Percentiles rank a stretch among this genome's conserved stretches.
Conservation (phyloP, 1,284 basidiomycete species). For the Trichosporon inkin region DNA sequence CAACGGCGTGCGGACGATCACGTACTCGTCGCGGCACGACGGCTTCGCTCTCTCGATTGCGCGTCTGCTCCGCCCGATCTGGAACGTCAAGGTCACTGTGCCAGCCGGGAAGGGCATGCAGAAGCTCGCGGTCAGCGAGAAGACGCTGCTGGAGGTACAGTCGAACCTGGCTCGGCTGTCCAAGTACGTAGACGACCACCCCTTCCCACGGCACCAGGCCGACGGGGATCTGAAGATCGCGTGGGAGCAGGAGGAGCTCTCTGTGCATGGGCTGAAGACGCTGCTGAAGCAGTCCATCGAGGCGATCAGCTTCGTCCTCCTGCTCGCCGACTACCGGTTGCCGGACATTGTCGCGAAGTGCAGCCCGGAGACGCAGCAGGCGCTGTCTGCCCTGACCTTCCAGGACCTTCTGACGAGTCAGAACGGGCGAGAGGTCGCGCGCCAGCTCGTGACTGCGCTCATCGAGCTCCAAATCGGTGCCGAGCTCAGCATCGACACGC, state of each 20-base stretch:
- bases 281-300: conserved; percentile 80
- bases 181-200: conserved; percentile 59
- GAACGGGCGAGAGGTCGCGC: conserved; percentile 74
- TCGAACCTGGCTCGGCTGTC: conserved; percentile 72
- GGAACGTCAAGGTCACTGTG: conserved; percentile 71
- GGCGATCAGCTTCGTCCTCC: conserved; percentile 85
- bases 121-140: conserved; percentile 56
- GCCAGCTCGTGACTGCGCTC: conserved; percentile 85
- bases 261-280: conserved; percentile 43
- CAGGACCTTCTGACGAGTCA: conserved; percentile 77
- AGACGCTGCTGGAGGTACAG: conserved; percentile 64
- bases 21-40: conserved; percentile 83
- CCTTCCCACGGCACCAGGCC: conserved; percentile 41
- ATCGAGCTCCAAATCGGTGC: conserved; percentile 97
- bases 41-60: conserved; percentile 84
- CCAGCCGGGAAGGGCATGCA: conserved; percentile 17
- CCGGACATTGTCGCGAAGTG: conserved; percentile 64
- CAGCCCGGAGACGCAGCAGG: conserved; percentile 58
- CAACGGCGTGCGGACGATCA: conserved; percentile 48
- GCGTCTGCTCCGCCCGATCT: conserved; percentile 77
- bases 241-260: conserved; percentile 48
- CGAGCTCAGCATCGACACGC: conserved; percentile 90
- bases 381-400: conserved; percentile 68
- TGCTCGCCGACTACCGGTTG: conserved; percentile 85
- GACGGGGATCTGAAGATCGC: conserved; percentile 44